Base-by-base conservation (phyloP, 352 stramenopile species). In the Phytophthora megakarya region DNA sequence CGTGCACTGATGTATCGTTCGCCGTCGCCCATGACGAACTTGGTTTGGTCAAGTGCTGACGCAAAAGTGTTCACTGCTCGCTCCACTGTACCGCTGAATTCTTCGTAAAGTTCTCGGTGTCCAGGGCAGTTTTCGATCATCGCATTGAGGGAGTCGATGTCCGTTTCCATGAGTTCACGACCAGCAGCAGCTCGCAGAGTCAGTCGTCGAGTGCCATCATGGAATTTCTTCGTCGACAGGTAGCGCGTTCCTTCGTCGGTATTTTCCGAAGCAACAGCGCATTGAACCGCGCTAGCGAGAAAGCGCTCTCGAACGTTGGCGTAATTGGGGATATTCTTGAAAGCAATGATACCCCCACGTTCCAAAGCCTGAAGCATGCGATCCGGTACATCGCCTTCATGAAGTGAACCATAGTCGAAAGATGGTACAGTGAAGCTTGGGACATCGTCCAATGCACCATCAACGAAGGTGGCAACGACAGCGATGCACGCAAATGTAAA, bases 271-370 rank as follows among this genome's bases (percentile, higher is more conserved):
- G 64, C 54, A 7, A 84, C 39, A 3, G 74, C 75, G 45, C 80
- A 87, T 21, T 69, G 26, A 9, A 66, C 70, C 2, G 80, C 77
- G 10, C 65, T 72, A 10, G 52, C 18, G 11, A 89, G 37, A 49
- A 81, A 87, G 2, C 49, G 54, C 21, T 69, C 61, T 13, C 77
- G 77, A 13, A 70, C 48, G 30, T 65, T 67, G n/a, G 33, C 50
- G 51, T 79, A 89, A 56, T 76, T 70, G 3, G 76, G 77, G 23
- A 89, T 75, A 44, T 84, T 82, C 23, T 61, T 67, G 19, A 89
- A 60, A 7, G 73, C 68, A 28, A 89, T 58, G 66, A 89, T 81
- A 25, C 80, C 77, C 22, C 65, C 70, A 12, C 32, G 43, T 43
- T 77, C 37, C 18, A 89, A 61, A 23, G 76, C 75, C 0, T 56